Evolutionary conservation across 2,329 filamentous ascomycete genomes (phyloP).

Genomic region (Fusarium sp.): DNA sequence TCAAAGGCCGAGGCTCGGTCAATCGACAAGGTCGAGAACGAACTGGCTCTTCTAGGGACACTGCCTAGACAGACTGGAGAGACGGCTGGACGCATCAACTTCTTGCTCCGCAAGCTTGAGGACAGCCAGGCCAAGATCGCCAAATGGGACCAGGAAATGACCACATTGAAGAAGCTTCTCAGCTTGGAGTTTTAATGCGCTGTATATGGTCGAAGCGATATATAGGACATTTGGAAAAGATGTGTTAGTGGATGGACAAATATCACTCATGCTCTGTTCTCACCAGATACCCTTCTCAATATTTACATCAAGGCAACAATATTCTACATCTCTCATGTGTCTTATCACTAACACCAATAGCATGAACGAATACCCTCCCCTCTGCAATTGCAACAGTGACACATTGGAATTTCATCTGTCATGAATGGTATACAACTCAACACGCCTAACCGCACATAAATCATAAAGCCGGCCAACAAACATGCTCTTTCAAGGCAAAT

Average conservation of each 20-base stretch:
- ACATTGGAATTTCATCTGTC: constrained; percentile 29
- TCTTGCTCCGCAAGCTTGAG: constrained; percentile 79
- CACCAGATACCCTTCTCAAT: constrained; percentile 29
- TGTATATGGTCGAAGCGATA: neutral
- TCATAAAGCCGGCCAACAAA: constrained; percentile 38
- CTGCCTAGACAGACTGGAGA: constrained; percentile 79
- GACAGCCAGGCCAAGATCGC: constrained; percentile 81
- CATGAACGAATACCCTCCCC: neutral
- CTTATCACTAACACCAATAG: neutral
- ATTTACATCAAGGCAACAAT: constrained; percentile 1
- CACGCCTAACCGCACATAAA: constrained; percentile 38
- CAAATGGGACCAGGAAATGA: constrained; percentile 79
- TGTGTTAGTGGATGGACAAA: neutral
- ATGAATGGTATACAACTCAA: constrained; percentile 45
- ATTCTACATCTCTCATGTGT: neutral
- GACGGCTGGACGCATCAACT: constrained; percentile 74
- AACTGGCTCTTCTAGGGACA: constrained; percentile 77
- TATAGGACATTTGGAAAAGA: neutral
- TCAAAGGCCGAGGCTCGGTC: constrained; percentile 78
- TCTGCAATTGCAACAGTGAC: constrained; percentile 7
- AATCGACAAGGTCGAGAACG: constrained; percentile 83
- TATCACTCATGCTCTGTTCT: constrained; percentile 3
- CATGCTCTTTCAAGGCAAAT: constrained; percentile 20
- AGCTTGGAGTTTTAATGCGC: constrained; percentile 57
- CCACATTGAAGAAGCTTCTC: constrained; percentile 75